These are phyloP conservation scores for Umbelopsis vinacea DNA, from an alignment of 192 early-diverging fungal species.

Conservation along the genomic window DNA sequence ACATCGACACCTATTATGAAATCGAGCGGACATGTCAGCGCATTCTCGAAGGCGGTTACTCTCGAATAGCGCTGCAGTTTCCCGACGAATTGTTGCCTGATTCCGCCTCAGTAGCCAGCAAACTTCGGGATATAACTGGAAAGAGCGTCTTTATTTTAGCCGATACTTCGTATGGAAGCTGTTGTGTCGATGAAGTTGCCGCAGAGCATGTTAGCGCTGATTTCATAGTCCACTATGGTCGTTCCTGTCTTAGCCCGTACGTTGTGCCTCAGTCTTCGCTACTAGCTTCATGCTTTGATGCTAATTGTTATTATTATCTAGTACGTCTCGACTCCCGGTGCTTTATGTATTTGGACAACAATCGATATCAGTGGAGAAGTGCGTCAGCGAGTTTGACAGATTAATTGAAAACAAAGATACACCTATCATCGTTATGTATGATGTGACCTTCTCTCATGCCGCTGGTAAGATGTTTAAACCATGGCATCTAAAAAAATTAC, in stretches of 20 bases:
- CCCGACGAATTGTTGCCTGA: slow-evolving; percentile 84
- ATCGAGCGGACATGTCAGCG: slow-evolving; percentile 63
- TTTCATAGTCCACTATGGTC: slow-evolving; percentile 95
- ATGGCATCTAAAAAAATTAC: not conserved
- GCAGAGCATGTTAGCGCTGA: slow-evolving; percentile 88
- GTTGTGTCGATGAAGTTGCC: slow-evolving; percentile 97
- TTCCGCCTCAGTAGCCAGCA: slow-evolving; percentile 63
- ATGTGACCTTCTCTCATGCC: slow-evolving; percentile 74
- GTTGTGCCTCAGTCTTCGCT: slow-evolving; percentile 23
- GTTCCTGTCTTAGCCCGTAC: slow-evolving; percentile 85
- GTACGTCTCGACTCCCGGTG: slow-evolving; percentile 80
- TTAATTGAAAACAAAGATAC: slow-evolving; percentile 44
- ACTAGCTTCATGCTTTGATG: slow-evolving; percentile 6
- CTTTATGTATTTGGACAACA: slow-evolving; percentile 86
- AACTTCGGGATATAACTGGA: slow-evolving; percentile 54
- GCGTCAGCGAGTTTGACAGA: slow-evolving; percentile 50
- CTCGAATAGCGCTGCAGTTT: slow-evolving; percentile 86
- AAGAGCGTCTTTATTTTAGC: slow-evolving; percentile 78
- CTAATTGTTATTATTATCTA: slow-evolving; percentile 27
- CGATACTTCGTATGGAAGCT: slow-evolving; percentile 97
- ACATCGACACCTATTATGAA: slow-evolving; percentile 62
- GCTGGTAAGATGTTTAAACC: slow-evolving; percentile 38
- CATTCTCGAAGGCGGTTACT: slow-evolving; percentile 52
- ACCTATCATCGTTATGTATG: slow-evolving; percentile 71
- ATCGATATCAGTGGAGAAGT: slow-evolving; percentile 67